phyloP scores from a whole-genome alignment of 1,284 basidiomycete species.

The Apiotrichum brassicae region DNA sequence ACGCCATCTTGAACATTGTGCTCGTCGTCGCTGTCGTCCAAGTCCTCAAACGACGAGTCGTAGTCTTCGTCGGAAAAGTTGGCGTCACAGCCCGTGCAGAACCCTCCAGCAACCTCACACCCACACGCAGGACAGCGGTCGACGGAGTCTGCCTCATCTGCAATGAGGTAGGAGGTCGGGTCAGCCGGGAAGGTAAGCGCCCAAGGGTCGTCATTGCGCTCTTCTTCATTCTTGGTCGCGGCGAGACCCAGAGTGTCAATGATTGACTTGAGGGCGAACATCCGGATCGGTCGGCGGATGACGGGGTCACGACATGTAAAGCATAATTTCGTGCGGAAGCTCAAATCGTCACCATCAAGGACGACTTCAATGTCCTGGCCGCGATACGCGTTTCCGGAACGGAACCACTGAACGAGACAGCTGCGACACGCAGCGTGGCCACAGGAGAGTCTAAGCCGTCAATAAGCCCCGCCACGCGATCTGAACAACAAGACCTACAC shows the following conservation, averaged over 20 bases:
- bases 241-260: conserved; percentile 29
- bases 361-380: conserved; percentile 18
- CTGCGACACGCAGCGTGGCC: conserved; percentile 42
- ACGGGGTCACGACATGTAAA: conserved; percentile 40
- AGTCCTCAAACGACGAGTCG: neutral
- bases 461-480: neutral
- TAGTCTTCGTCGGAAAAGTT: conserved; percentile 24
- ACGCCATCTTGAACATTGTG: neutral
- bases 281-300: conserved; percentile 33
- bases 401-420: conserved; percentile 42
- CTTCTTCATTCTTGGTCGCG: neutral
- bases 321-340: conserved; percentile 38
- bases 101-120: conserved; percentile 28
- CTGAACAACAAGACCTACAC: conserved; percentile 26
- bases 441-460: conserved; percentile 33
- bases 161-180: conserved; percentile 21
- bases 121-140: conserved; percentile 35
- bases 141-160: conserved; percentile 27
- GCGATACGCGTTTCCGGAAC: conserved; percentile 33
- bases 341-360: conserved; percentile 21
- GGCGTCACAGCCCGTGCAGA: conserved; percentile 29
- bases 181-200: conserved; percentile 27
- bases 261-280: conserved; percentile 32
- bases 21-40: neutral
- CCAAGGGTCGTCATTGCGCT: conserved; percentile 28